Evolutionary conservation across 352 stramenopile genomes (phyloP), one percentile per base, ranked within the genome.

Genomic region (Globisporangium mamillatum): DNA sequence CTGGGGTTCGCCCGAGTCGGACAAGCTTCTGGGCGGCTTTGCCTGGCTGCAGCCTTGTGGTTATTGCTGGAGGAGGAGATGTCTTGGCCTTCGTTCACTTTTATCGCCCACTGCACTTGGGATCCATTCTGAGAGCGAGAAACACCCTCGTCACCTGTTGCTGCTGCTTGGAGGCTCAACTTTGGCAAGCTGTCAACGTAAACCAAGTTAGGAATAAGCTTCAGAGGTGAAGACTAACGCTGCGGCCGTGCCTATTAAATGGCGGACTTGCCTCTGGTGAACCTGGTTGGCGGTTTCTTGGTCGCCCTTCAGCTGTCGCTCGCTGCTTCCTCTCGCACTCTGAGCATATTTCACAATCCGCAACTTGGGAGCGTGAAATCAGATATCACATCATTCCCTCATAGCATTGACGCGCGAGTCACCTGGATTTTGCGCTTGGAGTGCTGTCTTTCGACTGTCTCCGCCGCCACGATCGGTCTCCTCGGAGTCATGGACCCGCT

Each of bases 21-120:
- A 27, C 54, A 63, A 14, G 4, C 3, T 16, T 62, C 20, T 16
- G 32, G n/a, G 20, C 32, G 56, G 4, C 10, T 22, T 50, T 32
- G 1, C 18, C 14, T 50, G 61, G 1, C 10, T n/a, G 48, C 2
- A 9, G 3, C 56, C 3, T 41, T 62, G 32, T 20, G 20, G 29
- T 12, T 61, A 10, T 27, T 62, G 1, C 20, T 50, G 32, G 29
- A 24, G 14, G 61, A 53, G 9, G 6, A 24, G 22, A 44, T 6
- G 24, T 25, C 5, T 22, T 52, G 24, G 1, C 4, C 1, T 22
- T 62, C 66, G 7, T 10, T 29, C 18, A 78, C 66, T 52, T 79
- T 80, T 16, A 82, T 68, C 18, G 76, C 76, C 80, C 75, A 88
- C 38, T 82, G 72, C 32, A 84, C 74, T 34, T 74, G 60, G n/a